Evolutionary conservation across 495 filamentous ascomycete species (phyloP).

Genomic region (Terfezia boudieri): DNA sequence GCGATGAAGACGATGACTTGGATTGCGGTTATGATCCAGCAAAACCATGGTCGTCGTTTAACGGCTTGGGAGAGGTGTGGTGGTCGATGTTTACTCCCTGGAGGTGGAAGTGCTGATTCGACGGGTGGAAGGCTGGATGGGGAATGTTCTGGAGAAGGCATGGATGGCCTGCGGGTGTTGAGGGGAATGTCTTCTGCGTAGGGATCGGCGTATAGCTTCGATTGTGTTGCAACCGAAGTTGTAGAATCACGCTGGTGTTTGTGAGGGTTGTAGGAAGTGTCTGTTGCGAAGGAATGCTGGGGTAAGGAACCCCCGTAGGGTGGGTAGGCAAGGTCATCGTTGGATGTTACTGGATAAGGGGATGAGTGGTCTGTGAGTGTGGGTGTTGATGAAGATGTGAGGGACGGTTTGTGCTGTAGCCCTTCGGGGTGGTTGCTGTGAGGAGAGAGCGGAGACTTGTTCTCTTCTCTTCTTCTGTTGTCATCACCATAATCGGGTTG

Average conservation of each 20-base stretch:
- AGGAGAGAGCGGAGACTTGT: neutral
- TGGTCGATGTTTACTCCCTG: slow-evolving; percentile 9
- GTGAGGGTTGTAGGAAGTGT: slow-evolving; percentile 15
- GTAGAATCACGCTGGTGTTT: slow-evolving; percentile 11
- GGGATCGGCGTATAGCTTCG: slow-evolving; percentile 23
- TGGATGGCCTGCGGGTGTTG: slow-evolving; percentile 13
- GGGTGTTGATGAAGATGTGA: no score
- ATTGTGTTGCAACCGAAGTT: neutral
- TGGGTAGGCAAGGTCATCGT: slow-evolving; percentile 13
- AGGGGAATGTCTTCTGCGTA: slow-evolving; percentile 33
- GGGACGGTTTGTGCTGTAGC: no score
- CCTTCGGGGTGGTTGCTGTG: no score
- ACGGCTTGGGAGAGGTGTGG: slow-evolving; percentile 20
- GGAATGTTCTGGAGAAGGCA: neutral
- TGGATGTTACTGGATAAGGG: slow-evolving; percentile 14
- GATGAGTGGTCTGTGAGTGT: no score
- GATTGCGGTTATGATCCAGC: slow-evolving; percentile 53
- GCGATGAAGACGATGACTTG: slow-evolving; percentile 78
- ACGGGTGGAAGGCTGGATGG: slow-evolving; percentile 14
- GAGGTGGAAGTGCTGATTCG: slow-evolving; percentile 30
- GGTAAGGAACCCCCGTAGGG: slow-evolving; percentile 5
- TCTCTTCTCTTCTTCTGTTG: neutral
- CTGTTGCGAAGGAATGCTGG: slow-evolving; percentile 15
- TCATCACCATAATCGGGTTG: neutral
- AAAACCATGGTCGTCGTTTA: slow-evolving; percentile 43